These are phyloP conservation scores for Epichloe scottii DNA, from an alignment of 2,329 filamentous ascomycete genomes.

Conservation along the genomic window DNA sequence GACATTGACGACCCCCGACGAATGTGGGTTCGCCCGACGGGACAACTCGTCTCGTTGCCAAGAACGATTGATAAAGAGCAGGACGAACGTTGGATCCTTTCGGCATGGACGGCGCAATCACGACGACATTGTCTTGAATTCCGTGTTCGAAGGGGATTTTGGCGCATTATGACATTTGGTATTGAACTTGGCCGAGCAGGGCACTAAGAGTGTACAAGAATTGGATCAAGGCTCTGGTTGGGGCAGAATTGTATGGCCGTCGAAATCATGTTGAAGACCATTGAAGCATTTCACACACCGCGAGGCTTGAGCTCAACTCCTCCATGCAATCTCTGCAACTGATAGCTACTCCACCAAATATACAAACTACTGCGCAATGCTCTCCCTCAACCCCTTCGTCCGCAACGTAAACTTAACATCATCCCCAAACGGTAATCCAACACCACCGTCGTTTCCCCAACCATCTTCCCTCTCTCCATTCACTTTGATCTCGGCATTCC, in stretches of 20 bases:
- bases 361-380: slow-evolving; percentile 12
- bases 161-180: not conserved
- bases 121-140: not conserved
- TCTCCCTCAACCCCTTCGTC: slow-evolving; percentile 44
- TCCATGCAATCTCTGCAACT: not conserved
- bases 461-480: slow-evolving; percentile 8
- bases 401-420: slow-evolving; percentile 37
- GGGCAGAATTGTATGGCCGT: too few relatives aligned
- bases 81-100: too few relatives aligned
- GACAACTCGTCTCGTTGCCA: too few relatives aligned
- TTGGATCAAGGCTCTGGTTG: too few relatives aligned
- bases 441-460: slow-evolving; percentile 10
- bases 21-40: not conserved
- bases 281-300: too few relatives aligned
- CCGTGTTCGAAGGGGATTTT: not conserved
- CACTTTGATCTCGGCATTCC: slow-evolving; percentile 20
- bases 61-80: too few relatives aligned
- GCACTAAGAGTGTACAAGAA: too few relatives aligned
- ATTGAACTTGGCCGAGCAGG: too few relatives aligned
- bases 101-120: too few relatives aligned
- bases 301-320: too few relatives aligned
- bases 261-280: too few relatives aligned
- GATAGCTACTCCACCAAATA: not conserved
- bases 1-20: not conserved
- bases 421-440: slow-evolving; percentile 32